Evolutionary conservation across 441 rosid species (phyloP).

Genomic region (Adansonia grandidieri): DNA sequence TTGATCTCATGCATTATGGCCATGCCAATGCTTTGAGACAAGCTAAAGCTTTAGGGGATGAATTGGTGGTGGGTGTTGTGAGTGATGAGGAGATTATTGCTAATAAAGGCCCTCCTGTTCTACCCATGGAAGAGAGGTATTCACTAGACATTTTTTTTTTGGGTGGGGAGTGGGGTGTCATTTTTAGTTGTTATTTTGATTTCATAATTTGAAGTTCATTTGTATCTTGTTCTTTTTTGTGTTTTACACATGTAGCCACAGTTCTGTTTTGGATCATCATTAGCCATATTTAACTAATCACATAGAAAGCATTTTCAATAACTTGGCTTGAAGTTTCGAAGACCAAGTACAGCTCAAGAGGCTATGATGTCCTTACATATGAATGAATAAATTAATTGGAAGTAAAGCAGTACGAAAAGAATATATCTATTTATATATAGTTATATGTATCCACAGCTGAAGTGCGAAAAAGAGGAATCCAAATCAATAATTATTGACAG

Average conservation of each 20-base stretch:
- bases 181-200: slow-evolving; percentile 16
- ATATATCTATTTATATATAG: neutral
- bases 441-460: neutral
- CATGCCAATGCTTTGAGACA: slow-evolving; percentile 94
- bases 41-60: slow-evolving; percentile 88
- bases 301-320: neutral
- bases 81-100: slow-evolving; percentile 94
- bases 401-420: neutral
- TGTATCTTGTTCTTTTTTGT: slow-evolving; percentile 1
- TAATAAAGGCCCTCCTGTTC: slow-evolving; percentile 93
- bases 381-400: slow-evolving; percentile 8
- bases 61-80: slow-evolving; percentile 89
- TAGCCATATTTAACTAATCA: neutral
- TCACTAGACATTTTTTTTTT: neutral
- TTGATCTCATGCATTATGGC: slow-evolving; percentile 98
- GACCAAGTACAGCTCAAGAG: neutral
- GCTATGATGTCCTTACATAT: neutral
- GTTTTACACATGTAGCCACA: neutral
- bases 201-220: slow-evolving; percentile 13
- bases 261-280: neutral
- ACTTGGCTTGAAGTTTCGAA: neutral
- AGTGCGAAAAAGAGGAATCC: neutral
- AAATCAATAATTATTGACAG: neutral
- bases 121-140: slow-evolving; percentile 86
- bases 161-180: no score